These are phyloP conservation scores for Vigna hirtella DNA, from an alignment of 306 rosid species.

Conservation along the genomic window DNA sequence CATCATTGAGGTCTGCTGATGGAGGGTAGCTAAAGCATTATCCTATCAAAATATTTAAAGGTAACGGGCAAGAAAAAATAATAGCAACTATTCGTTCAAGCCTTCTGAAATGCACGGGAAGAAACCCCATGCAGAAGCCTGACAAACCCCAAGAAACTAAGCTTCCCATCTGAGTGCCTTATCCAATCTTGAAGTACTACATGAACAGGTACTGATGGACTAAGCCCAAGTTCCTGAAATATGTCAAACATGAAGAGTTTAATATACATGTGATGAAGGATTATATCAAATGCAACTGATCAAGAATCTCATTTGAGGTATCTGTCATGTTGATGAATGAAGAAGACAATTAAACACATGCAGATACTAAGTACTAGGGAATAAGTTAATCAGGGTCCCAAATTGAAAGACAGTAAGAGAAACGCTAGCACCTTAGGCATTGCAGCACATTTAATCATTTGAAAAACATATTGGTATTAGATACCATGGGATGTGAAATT, in stretches of 20 bases:
- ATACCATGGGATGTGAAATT: slow-evolving; percentile 25
- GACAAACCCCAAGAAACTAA: slow-evolving; percentile 76
- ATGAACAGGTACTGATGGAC: slow-evolving; percentile 73
- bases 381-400: not conserved
- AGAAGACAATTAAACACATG: not conserved
- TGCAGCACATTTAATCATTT: not conserved
- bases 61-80: not conserved
- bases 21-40: slow-evolving; percentile 14
- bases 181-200: slow-evolving; percentile 87
- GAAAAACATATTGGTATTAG: not conserved
- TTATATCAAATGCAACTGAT: not conserved
- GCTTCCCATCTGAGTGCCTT: slow-evolving; percentile 72
- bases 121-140: slow-evolving; percentile 64
- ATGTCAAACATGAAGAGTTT: not conserved
- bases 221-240: slow-evolving; percentile 72
- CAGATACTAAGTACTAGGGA: not conserved
- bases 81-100: slow-evolving; percentile 5
- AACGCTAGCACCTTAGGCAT: not conserved
- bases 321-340: slow-evolving; percentile 6
- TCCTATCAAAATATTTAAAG: not conserved
- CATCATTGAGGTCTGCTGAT: slow-evolving; percentile 11
- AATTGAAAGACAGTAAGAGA: not conserved
- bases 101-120: slow-evolving; percentile 32
- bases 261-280: not conserved
- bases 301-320: slow-evolving; percentile 4